Evolutionary conservation across 2,329 filamentous ascomycete species (phyloP).

Genomic region (Alternaria gansuensis): DNA sequence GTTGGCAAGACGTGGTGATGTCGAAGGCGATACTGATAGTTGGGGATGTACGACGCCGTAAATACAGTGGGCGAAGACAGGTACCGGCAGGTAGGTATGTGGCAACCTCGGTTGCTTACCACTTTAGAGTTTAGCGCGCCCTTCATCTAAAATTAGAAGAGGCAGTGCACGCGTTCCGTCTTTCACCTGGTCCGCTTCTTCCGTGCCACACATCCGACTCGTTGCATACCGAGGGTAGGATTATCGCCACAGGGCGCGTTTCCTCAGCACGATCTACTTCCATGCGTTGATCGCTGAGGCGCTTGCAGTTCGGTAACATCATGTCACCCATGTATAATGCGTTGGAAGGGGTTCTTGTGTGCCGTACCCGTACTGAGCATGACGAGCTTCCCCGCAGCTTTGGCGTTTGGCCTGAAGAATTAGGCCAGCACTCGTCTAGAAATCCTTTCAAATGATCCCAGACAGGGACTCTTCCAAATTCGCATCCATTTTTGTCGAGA

Average conservation of each 20-base stretch:
- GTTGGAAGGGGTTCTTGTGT: conserved; percentile 33
- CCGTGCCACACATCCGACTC: conserved; percentile 28
- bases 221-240: conserved; percentile 17
- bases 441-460: conserved; percentile 29
- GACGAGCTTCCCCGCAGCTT: conserved; percentile 30
- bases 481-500: conserved; percentile 37
- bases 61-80: conserved; percentile 9
- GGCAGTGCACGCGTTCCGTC: conserved; percentile 37
- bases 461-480: conserved; percentile 27
- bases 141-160: conserved; percentile 41
- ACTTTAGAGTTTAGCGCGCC: conserved; percentile 15
- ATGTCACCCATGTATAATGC: conserved; percentile 31
- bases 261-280: conserved; percentile 5
- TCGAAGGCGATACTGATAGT: conserved; percentile 8
- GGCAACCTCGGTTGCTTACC: conserved; percentile 26
- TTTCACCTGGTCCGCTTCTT: conserved; percentile 27
- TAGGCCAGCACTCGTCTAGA: conserved; percentile 34
- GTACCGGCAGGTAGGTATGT: conserved; percentile 10
- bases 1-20: conserved; percentile 1
- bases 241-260: conserved; percentile 12
- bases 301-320: conserved; percentile 26
- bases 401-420: conserved; percentile 34
- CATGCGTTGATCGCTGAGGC: conserved; percentile 24
- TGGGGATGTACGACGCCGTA: neutral
- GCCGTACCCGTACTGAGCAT: conserved; percentile 30